phyloP scores from a whole-genome alignment of 2,329 filamentous ascomycete genomes.

The Aspergillus phoenicis region DNA sequence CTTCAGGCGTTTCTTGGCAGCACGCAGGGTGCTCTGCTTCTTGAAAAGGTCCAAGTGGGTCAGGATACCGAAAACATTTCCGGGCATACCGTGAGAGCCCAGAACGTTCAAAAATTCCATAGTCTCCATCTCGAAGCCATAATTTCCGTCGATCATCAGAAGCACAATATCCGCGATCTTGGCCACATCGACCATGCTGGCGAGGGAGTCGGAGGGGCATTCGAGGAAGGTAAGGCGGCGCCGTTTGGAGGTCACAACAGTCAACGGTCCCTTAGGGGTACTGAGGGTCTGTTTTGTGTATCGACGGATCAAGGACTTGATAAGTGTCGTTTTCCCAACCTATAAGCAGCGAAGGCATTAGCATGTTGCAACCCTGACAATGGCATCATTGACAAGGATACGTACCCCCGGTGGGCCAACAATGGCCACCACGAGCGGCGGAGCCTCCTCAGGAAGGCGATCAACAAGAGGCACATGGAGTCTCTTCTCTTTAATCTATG shows the following conservation, averaged over 20 bases:
- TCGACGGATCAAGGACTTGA: slow-evolving; percentile 90
- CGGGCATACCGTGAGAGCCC: slow-evolving; percentile 94
- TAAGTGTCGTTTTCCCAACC: slow-evolving; percentile 86
- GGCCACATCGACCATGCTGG: slow-evolving; percentile 93
- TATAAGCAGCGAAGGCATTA: slow-evolving; percentile 21
- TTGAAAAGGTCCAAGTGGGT: slow-evolving; percentile 95
- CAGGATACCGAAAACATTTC: slow-evolving; percentile 95
- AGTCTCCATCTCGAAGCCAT: slow-evolving; percentile 99
- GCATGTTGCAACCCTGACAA: neutral
- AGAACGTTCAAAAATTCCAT: slow-evolving; percentile 98
- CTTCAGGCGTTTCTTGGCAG: slow-evolving; percentile 95
- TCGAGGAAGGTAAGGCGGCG: slow-evolving; percentile 93
- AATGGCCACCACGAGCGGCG: slow-evolving; percentile 88
- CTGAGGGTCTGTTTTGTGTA: slow-evolving; percentile 96
- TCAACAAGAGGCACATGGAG: slow-evolving; percentile 96
- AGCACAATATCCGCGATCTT: slow-evolving; percentile 98
- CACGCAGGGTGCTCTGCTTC: slow-evolving; percentile 87
- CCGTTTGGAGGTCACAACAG: slow-evolving; percentile 94
- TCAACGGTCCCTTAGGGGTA: slow-evolving; percentile 87
- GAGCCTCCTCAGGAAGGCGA: slow-evolving; percentile 90
- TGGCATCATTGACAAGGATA: slow-evolving; percentile 11
- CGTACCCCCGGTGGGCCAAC: slow-evolving; percentile 88
- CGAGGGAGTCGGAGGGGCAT: slow-evolving; percentile 89
- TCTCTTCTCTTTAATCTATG: slow-evolving; percentile 87
- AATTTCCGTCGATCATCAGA: slow-evolving; percentile 98